These are phyloP conservation scores for Gossypium davidsonii DNA, from an alignment of 441 rosid species.

Conservation along the genomic window DNA sequence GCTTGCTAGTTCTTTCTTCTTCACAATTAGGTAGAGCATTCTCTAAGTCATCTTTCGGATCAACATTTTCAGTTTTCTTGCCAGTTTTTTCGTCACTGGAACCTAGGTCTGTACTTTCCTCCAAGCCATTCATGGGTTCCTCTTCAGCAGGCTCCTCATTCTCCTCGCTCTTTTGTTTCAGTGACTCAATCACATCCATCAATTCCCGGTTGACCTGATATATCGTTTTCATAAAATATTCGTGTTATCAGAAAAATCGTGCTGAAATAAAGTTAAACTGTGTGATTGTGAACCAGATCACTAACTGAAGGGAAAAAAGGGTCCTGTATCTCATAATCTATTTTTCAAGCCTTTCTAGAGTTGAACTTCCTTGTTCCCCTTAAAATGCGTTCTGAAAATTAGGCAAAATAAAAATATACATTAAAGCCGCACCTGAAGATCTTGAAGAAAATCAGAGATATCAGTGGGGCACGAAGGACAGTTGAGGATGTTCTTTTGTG, in stretches of 20 bases:
- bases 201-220: constrained; percentile 50
- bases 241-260: background rate
- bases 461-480: constrained; percentile 51
- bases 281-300: background rate
- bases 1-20: constrained; percentile 11
- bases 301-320: background rate
- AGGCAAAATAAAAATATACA: background rate
- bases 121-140: constrained; percentile 7
- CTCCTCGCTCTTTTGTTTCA: constrained; percentile 27
- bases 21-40: background rate
- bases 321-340: background rate
- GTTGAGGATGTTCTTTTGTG: constrained; percentile 42
- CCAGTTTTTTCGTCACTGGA: background rate
- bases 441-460: constrained; percentile 39
- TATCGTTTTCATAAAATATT: background rate
- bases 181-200: constrained; percentile 43
- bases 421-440: constrained; percentile 33
- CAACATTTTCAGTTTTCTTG: constrained; percentile 1
- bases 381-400: background rate
- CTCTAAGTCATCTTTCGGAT: background rate
- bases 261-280: background rate
- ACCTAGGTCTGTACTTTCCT: background rate
- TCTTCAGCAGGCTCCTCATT: constrained; percentile 17
- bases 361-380: no score
- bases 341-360: background rate